These are phyloP conservation scores for Botrytis deweyae DNA, from an alignment of 2,329 filamentous ascomycete species.

Conservation along the genomic window DNA sequence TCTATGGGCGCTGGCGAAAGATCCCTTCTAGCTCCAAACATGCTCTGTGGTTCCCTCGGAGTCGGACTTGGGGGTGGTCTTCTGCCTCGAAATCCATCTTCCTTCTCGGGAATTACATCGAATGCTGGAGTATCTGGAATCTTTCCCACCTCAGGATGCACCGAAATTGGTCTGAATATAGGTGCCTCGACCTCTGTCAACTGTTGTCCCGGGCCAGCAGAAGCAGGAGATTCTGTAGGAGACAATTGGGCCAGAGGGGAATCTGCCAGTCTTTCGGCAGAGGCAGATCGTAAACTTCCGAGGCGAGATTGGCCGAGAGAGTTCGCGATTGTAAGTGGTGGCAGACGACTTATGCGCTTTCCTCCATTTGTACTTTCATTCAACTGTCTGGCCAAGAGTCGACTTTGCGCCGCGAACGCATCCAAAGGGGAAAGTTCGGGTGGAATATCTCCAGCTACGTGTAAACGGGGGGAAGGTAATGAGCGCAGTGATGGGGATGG, in stretches of 20 bases:
- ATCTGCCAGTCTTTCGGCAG: constrained; percentile 51
- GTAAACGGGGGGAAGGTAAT: constrained; percentile 64
- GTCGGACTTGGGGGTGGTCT: not conserved
- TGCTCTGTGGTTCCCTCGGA: constrained; percentile 22
- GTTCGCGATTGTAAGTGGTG: constrained; percentile 78
- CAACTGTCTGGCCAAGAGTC: constrained; percentile 81
- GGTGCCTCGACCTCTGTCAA: constrained; percentile 55
- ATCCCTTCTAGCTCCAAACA: constrained; percentile 56
- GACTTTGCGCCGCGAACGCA: constrained; percentile 89
- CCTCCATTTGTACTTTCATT: constrained; percentile 74
- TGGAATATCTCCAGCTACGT: constrained; percentile 77
- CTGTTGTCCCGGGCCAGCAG: constrained; percentile 43
- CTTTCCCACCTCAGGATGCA: constrained; percentile 70
- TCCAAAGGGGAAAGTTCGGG: constrained; percentile 92
- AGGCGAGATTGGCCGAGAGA: constrained; percentile 77
- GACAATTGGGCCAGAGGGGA: constrained; percentile 23
- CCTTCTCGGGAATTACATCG: constrained; percentile 30
- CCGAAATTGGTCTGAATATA: constrained; percentile 63
- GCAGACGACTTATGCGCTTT: constrained; percentile 79
- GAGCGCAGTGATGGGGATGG: constrained; percentile 31
- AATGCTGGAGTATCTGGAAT: constrained; percentile 26
- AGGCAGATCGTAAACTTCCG: constrained; percentile 77
- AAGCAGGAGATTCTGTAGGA: constrained; percentile 37
- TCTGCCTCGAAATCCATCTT: constrained; percentile 4
- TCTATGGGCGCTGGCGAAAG: constrained; percentile 50